Conservation (phyloP, 805 yeast species). For the Tetrapisispora fleetii region DNA sequence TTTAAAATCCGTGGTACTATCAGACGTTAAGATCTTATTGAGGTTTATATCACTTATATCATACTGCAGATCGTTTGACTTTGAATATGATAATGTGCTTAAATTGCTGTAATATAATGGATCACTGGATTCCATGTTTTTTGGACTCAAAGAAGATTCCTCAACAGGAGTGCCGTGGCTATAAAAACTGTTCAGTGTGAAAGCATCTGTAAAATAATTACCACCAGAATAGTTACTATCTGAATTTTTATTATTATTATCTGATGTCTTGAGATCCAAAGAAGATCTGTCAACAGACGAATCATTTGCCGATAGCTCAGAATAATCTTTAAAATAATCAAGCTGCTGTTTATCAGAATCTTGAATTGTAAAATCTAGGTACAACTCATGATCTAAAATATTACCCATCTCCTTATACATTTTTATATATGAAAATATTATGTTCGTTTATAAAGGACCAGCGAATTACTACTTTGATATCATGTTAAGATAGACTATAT, state of each 20-base stretch:
- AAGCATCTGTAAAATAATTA: background rate
- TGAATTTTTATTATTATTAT: background rate
- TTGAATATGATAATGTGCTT: background rate
- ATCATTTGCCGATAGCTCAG: too few relatives aligned
- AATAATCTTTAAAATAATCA: too few relatives aligned
- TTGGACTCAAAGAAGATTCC: background rate
- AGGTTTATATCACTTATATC: background rate
- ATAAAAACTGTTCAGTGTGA: background rate
- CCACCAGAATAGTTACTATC: background rate
- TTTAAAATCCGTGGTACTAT: background rate
- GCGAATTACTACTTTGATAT: too few relatives aligned
- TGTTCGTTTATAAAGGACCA: too few relatives aligned
- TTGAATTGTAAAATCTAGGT: too few relatives aligned
- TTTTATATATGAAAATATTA: too few relatives aligned
- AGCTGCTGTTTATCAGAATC: too few relatives aligned
- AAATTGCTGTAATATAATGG: background rate
- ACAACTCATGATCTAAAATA: too few relatives aligned
- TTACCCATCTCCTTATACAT: too few relatives aligned
- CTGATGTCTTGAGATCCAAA: background rate
- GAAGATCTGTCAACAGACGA: background rate
- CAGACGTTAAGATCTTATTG: background rate
- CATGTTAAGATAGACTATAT: too few relatives aligned
- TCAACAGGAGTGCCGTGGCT: background rate
- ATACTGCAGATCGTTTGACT: background rate
- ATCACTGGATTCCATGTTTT: background rate